Conservation (phyloP, 1,139 yeast species). For the Geotrichum citri-aurantii region DNA sequence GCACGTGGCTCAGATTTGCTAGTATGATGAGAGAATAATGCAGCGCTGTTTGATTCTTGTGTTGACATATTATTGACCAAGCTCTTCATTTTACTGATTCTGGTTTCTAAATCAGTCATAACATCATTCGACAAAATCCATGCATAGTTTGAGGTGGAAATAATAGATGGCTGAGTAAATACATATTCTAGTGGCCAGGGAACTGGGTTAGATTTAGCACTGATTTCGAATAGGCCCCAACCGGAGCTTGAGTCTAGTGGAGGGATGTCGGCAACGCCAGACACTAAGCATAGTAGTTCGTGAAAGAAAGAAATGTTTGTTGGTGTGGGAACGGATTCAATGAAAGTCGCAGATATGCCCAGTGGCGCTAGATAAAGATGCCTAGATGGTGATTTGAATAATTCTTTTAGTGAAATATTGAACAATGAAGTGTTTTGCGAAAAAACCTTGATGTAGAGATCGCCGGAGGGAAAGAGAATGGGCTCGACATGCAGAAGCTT, state of each 20-base stretch:
- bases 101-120: conserved; percentile 9
- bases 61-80: background rate
- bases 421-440: conserved; percentile 22
- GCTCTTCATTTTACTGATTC: conserved; percentile 9
- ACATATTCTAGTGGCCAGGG: conserved; percentile 17
- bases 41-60: background rate
- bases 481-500: conserved; percentile 28
- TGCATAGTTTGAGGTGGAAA: background rate
- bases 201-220: conserved; percentile 4
- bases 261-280: conserved; percentile 1
- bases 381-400: conserved; percentile 32
- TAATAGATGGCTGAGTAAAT: conserved; percentile 17
- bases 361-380: conserved; percentile 68
- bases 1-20: background rate
- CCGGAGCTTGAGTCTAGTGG: conserved; percentile 42
- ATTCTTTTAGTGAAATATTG: conserved; percentile 8
- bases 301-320: conserved; percentile 46
- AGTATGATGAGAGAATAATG: background rate
- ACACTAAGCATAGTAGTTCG: conserved; percentile 35
- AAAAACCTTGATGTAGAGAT: conserved; percentile 28
- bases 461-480: conserved; percentile 37
- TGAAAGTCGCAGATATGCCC: conserved; percentile 64
- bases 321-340: conserved; percentile 47
- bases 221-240: conserved; percentile 57
- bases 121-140: conserved; percentile 5